Conservation (phyloP, 1,284 basidiomycete genomes). For the Phylloboletellus chloephorus region DNA sequence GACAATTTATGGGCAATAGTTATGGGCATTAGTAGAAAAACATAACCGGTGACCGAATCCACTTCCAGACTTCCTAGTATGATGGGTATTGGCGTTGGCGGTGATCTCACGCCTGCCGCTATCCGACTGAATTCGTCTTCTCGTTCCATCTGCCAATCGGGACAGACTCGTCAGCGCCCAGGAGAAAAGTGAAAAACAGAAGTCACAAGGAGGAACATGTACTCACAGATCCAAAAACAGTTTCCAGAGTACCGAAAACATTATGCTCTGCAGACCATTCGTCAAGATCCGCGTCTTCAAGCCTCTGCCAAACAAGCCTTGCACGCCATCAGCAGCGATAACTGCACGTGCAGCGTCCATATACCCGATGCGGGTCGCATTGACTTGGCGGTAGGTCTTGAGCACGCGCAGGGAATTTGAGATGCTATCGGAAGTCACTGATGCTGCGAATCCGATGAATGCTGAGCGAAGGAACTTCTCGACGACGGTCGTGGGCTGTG, state of each 20-base stretch:
- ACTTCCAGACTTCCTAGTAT: background rate
- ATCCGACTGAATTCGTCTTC: slow-evolving; percentile 28
- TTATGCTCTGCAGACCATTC: slow-evolving; percentile 81
- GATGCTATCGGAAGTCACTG: slow-evolving; percentile 73
- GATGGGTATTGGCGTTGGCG: background rate
- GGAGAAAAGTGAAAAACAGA: background rate
- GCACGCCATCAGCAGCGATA: slow-evolving; percentile 57
- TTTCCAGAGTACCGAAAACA: slow-evolving; percentile 84
- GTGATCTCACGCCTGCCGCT: background rate
- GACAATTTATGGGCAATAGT: no score
- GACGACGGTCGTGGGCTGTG: slow-evolving; percentile 46
- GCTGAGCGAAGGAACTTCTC: slow-evolving; percentile 71
- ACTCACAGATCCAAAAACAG: slow-evolving; percentile 78
- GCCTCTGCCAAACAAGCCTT: slow-evolving; percentile 74
- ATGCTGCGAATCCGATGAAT: slow-evolving; percentile 82
- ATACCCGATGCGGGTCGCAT: slow-evolving; percentile 75
- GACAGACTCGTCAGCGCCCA: slow-evolving; percentile 1
- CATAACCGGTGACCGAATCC: no score
- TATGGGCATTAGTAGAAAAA: no score
- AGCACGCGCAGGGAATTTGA: slow-evolving; percentile 87
- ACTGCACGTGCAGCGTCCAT: slow-evolving; percentile 61
- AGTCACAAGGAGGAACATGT: background rate
- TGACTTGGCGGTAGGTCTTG: slow-evolving; percentile 89
- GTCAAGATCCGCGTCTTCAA: slow-evolving; percentile 78
- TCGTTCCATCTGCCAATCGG: slow-evolving; percentile 34